A percentile compares a stretch with the other conserved stretches of the same genome.
Evolutionary conservation across 176 grass and related monocot genomes (phyloP).

Genomic region (Lolium multiflorum): DNA sequence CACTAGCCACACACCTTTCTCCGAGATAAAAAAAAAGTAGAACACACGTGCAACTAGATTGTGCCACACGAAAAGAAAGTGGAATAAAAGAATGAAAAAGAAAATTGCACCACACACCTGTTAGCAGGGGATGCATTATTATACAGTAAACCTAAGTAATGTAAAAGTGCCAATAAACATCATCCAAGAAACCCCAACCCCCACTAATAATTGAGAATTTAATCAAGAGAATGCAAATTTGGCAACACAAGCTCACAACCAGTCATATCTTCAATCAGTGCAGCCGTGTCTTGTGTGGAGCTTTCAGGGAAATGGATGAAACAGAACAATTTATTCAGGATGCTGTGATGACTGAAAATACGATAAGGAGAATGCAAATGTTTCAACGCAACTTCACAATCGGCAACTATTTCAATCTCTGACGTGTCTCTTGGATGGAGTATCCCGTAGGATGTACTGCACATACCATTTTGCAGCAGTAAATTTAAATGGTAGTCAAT

Average conservation of each 20-base stretch:
- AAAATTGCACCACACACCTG: conserved; percentile 1
- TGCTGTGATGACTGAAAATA: not conserved
- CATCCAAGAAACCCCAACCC: not conserved
- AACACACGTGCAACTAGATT: not conserved
- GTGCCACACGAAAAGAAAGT: not conserved
- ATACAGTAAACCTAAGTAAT: not conserved
- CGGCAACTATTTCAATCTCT: not conserved
- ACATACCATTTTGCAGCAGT: not conserved
- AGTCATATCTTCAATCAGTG: not conserved
- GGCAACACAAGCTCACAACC: not conserved
- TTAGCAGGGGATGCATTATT: not conserved
- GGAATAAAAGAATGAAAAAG: not conserved
- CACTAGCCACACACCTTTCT: conserved; percentile 14
- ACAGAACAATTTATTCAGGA: not conserved
- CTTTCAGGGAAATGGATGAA: not conserved
- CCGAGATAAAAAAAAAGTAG: not conserved
- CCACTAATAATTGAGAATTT: not conserved
- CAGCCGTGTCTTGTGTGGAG: not conserved
- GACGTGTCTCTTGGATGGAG: not conserved
- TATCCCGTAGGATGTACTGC: not conserved
- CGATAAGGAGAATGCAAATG: not conserved
- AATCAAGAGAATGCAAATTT: not conserved
- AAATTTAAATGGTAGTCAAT: not conserved
- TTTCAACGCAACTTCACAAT: conserved; percentile 4
- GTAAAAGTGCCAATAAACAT: not conserved